Evolutionary conservation across 169 alveolate species (phyloP).

Genomic region (Babesia ovata): DNA sequence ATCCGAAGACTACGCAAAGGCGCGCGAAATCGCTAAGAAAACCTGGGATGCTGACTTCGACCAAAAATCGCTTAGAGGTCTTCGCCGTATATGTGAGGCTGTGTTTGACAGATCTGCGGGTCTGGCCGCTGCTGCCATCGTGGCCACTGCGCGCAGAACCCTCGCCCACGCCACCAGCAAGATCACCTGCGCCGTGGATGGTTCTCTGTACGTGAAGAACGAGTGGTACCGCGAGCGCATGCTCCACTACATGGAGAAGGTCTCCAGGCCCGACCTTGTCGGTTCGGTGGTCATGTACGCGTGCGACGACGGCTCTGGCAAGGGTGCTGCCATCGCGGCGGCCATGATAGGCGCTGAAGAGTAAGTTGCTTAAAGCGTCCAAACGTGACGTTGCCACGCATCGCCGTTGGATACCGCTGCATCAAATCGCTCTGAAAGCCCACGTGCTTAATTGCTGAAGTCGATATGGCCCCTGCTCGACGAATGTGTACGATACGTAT

Average conservation of each 20-base stretch:
- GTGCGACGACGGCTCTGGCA: slow-evolving; percentile 88
- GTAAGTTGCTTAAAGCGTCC: background rate
- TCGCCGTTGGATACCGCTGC: background rate
- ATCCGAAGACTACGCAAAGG: slow-evolving; percentile 57
- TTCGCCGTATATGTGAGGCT: slow-evolving; percentile 75
- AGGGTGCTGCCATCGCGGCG: slow-evolving; percentile 90
- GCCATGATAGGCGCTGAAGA: slow-evolving; percentile 67
- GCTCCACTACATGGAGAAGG: slow-evolving; percentile 64
- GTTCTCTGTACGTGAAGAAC: slow-evolving; percentile 83
- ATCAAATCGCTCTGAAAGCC: background rate
- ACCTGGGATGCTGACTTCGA: slow-evolving; percentile 79
- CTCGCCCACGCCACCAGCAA: slow-evolving; percentile 71
- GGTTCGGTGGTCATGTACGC: slow-evolving; percentile 72
- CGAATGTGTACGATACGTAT: too few relatives aligned
- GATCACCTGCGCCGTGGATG: slow-evolving; percentile 83
- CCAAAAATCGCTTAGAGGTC: slow-evolving; percentile 47
- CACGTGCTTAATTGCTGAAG: too few relatives aligned
- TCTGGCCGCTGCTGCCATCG: slow-evolving; percentile 82
- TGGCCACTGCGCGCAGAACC: slow-evolving; percentile 80
- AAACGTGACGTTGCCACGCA: background rate
- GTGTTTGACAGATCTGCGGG: slow-evolving; percentile 85
- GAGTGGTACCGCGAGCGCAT: slow-evolving; percentile 80
- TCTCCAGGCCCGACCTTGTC: slow-evolving; percentile 71
- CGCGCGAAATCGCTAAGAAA: slow-evolving; percentile 65
- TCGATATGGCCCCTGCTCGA: too few relatives aligned